Evolutionary conservation across 768 basidiomycete species (phyloP), one percentile per base, ranked within the genome.

Genomic region (Tulasnella sp.): DNA sequence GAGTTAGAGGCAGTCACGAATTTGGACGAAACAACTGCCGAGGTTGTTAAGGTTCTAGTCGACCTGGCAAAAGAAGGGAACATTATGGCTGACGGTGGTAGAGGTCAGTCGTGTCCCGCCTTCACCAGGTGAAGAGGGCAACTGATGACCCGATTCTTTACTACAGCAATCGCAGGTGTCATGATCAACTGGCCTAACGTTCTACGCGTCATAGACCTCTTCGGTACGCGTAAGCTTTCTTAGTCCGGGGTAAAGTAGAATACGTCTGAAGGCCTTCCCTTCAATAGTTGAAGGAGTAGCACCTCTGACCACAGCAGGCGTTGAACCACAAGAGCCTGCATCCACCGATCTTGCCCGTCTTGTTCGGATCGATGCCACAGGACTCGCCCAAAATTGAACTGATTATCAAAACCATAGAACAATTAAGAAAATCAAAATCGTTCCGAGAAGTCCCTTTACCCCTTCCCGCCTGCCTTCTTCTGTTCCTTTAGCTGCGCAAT

Each of bases 401-500:
- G 1, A 61, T 24, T 27, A 30, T n/a, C 43, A 15, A 55, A 38
- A 21, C 41, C 13, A 45, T 23, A 10, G 23, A 54, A 59, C 24
- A 56, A 5, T 38, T 7, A 48, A 48, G 5, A 19, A n/a, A 48
- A 48, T 7, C 5, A n/a, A 5, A 7, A n/a, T n/a, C 19, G n/a
- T 21, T 19, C 8, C 19, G 19, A 7, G 5, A 48, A 19, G 45
- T 19, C 19, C 45, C n/a, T 19, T 24, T 17, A 27, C 11, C 55
- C 10, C 27, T 60, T 61, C 17, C 27, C 43, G 15, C 49, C 59
- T 44, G 21, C 62, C 47, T 81, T 86, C 73, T 89, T 90, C 72
- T 87, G 84, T 65, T 86, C 88, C 67, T 91, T 91, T 64, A 88
- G 69, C 68, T 80, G 78, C 8, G 86, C 86, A 56, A 91, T 87